Base-by-base conservation (phyloP, 2,329 filamentous ascomycete species). In the Cladosporium halotolerans region DNA sequence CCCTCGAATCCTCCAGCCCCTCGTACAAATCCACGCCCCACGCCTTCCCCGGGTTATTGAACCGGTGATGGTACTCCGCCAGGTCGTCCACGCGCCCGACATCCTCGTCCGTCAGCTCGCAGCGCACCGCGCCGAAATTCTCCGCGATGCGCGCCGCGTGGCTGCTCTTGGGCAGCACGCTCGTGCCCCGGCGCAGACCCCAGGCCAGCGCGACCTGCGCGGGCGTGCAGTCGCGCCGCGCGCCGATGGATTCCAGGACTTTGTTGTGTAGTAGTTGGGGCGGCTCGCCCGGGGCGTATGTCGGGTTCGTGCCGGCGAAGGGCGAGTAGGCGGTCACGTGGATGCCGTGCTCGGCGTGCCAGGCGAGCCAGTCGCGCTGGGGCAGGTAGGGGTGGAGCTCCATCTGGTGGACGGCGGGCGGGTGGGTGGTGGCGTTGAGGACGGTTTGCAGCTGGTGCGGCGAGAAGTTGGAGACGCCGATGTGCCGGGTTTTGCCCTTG, bases 401-500 rank as follows among this genome's bases (percentile, higher is more conserved):
- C 39, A 54, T 49, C 23, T 54, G 52, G 45, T 54, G 52, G 4
- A 45, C 45, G 9, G 52, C 45, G 7, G 52, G 52, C 5, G 32
- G 45, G 14, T 54, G 52, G 60, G 77, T 79, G 47, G 83, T 83
- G 4, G 82, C 81, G 65, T 77, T 76, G 58, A 76, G 60, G 53
- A 81, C 70, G 52, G 71, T 63, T 58, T 78, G 68, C 11, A 81
- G 67, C 36, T 77, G 73, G 10, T 65, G 62, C n/a, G 77, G 76
- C 50, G 73, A 73, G 71, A 86, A 92, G 73, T 92, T 93, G 63
- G 84, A 88, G 11, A 93, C 83, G 48, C 88, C 88, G 60, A 93
- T 89, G 53, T 84, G 82, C 59, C 76, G 79, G 45, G 81, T 83
- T 56, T 80, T 80, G 57, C 85, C 85, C 1, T 80, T 79, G 10